Conservation (phyloP, 768 basidiomycete genomes). For the Auricularia cornea region DNA sequence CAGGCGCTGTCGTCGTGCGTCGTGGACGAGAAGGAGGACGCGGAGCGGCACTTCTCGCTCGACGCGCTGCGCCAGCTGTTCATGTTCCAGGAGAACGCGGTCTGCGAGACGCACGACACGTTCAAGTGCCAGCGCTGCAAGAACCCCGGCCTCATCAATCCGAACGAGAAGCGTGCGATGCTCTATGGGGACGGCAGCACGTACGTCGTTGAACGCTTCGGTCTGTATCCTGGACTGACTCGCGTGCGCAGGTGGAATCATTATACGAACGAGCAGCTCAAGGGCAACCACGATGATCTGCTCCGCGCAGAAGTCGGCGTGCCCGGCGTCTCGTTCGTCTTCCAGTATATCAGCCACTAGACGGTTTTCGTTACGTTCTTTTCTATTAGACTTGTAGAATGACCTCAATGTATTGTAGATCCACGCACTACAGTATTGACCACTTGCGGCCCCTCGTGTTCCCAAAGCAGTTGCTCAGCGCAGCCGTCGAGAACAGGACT, state of each 20-base stretch:
- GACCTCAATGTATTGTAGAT: too few relatives aligned
- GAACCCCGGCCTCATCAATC: constrained; percentile 60
- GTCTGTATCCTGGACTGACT: constrained; percentile 2
- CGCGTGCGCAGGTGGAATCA: constrained; percentile 80
- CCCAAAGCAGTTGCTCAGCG: too few relatives aligned
- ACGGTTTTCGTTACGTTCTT: neutral
- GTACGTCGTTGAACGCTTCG: constrained; percentile 37
- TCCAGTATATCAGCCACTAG: constrained; percentile 91
- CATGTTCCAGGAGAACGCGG: constrained; percentile 76
- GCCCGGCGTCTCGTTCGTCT: constrained; percentile 86
- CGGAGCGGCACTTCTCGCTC: constrained; percentile 89
- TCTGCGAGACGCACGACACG: constrained; percentile 93
- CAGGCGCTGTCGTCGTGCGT: constrained; percentile 97
- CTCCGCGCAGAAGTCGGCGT: constrained; percentile 80
- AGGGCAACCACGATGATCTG: constrained; percentile 91
- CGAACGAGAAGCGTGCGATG: constrained; percentile 72
- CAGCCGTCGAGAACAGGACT: too few relatives aligned
- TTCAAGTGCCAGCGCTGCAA: constrained; percentile 94
- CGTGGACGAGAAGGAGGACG: constrained; percentile 93
- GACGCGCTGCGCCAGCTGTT: constrained; percentile 88
- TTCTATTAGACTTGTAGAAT: too few relatives aligned
- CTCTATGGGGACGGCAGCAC: constrained; percentile 97
- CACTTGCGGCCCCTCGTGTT: too few relatives aligned
- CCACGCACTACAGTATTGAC: too few relatives aligned
- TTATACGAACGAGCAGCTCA: constrained; percentile 80